These are phyloP conservation scores for Alternaria longipes DNA, from an alignment of 2,329 filamentous ascomycete species.

Conservation along the genomic window DNA sequence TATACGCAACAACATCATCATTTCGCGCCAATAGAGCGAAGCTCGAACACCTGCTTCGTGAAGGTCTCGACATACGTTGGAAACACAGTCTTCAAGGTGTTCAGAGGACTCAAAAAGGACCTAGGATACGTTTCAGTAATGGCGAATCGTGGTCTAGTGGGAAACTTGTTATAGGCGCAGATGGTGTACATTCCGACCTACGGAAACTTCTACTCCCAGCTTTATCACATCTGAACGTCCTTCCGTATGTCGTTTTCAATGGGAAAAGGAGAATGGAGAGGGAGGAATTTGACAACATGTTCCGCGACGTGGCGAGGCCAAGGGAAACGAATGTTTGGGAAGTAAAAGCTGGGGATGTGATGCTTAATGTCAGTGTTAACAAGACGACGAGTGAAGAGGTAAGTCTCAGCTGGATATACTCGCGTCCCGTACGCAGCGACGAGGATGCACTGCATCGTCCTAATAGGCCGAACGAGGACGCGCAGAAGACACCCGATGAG, in stretches of 20 bases:
- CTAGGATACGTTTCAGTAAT: conserved; percentile 20
- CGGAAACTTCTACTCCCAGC: conserved; percentile 37
- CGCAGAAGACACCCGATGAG: conserved; percentile 46
- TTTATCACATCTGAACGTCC: conserved; percentile 35
- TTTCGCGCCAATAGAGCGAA: conserved; percentile 51
- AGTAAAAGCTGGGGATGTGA: conserved; percentile 22
- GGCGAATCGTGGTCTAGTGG: conserved; percentile 11
- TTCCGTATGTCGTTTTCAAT: conserved; percentile 52
- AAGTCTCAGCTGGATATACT: conserved; percentile 53
- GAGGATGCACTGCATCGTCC: conserved; percentile 49
- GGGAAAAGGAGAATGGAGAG: conserved; percentile 31
- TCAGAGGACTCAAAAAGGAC: conserved; percentile 9
- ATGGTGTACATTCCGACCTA: conserved; percentile 51
- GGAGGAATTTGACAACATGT: conserved; percentile 32
- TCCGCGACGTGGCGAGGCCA: conserved; percentile 15
- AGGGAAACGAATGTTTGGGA: conserved; percentile 31
- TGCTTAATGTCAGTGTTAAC: conserved; percentile 49
- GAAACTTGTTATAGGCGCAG: conserved; percentile 46
- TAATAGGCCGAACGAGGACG: conserved; percentile 39
- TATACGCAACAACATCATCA: conserved; percentile 1
- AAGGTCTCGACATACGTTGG: conserved; percentile 51
- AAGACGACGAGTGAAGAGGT: conserved; percentile 31
- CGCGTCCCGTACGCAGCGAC: conserved; percentile 40
- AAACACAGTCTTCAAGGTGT: conserved; percentile 28
- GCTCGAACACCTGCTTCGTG: conserved; percentile 47